Evolutionary conservation across 495 filamentous ascomycete genomes (phyloP).

Genomic region (Trichoderma virens): DNA sequence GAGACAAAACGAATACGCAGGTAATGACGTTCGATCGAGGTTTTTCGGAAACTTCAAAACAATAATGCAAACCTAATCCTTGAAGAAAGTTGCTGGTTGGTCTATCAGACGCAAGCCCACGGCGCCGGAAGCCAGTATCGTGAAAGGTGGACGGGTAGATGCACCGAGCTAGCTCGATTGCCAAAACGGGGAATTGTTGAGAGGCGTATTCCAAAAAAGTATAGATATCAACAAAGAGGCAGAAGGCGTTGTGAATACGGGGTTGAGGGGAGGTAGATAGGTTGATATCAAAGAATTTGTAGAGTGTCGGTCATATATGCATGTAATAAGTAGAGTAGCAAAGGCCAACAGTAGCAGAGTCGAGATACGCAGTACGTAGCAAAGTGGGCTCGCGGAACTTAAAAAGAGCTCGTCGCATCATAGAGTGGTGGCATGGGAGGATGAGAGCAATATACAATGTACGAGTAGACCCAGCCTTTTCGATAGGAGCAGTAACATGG

Average conservation of each 20-base stretch:
- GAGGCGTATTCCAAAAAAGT: background rate
- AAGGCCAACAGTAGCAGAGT: background rate
- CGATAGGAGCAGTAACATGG: slow-evolving; percentile 6
- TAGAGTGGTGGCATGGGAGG: background rate
- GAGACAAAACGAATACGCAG: no score
- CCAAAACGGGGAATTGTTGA: slow-evolving; percentile 6
- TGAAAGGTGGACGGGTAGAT: background rate
- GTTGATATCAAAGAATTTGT: background rate
- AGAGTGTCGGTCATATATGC: no score
- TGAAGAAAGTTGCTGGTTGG: no score
- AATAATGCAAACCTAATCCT: no score
- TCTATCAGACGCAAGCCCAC: no score
- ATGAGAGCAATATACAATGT: slow-evolving; percentile 4
- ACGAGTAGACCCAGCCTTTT: background rate
- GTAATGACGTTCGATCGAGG: no score
- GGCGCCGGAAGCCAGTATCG: background rate
- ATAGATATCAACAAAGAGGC: background rate
- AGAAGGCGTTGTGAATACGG: no score
- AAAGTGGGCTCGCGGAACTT: slow-evolving; percentile 2
- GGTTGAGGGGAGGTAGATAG: background rate
- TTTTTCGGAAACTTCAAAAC: no score
- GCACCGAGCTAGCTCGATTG: background rate
- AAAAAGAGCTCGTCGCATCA: slow-evolving; percentile 2
- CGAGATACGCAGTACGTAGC: background rate
- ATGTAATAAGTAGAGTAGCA: no score